Conservation (phyloP, 2,329 filamentous ascomycete genomes). For the Pseudofabraea citricarpa region DNA sequence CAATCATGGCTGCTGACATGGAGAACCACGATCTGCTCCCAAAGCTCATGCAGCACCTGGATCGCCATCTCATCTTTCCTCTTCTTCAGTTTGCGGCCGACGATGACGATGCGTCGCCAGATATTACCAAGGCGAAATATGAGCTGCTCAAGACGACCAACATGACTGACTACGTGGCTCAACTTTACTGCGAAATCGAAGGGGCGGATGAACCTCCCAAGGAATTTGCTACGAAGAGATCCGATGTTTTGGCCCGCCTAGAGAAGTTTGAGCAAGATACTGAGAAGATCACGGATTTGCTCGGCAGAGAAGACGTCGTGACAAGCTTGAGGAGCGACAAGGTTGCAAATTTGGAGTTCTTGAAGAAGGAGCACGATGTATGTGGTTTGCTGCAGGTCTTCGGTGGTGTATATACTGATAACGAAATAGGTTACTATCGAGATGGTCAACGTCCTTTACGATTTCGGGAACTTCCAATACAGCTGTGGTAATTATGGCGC, state of each 20-base stretch:
- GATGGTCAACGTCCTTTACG: slow-evolving; percentile 93
- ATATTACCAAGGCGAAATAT: slow-evolving; percentile 83
- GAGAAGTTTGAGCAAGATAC: slow-evolving; percentile 84
- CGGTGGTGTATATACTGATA: slow-evolving; percentile 9
- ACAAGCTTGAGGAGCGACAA: slow-evolving; percentile 92
- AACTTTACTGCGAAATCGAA: slow-evolving; percentile 86
- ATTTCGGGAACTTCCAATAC: slow-evolving; percentile 97
- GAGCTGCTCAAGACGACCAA: slow-evolving; percentile 94
- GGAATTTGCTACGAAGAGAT: slow-evolving; percentile 84
- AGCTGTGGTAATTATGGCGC: slow-evolving; percentile 91
- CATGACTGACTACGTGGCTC: slow-evolving; percentile 97
- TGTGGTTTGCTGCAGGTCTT: slow-evolving; percentile 27
- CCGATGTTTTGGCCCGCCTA: slow-evolving; percentile 79
- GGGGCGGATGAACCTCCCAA: slow-evolving; percentile 70
- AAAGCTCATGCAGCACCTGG: slow-evolving; percentile 85
- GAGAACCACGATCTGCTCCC: slow-evolving; percentile 59
- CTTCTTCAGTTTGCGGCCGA: slow-evolving; percentile 87
- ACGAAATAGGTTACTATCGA: slow-evolving; percentile 69
- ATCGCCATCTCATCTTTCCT: slow-evolving; percentile 94
- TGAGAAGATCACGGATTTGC: slow-evolving; percentile 78
- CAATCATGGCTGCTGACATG: slow-evolving; percentile 44
- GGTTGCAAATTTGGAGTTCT: slow-evolving; percentile 95
- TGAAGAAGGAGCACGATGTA: slow-evolving; percentile 94
- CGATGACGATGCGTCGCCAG: slow-evolving; percentile 68
- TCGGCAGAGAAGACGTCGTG: slow-evolving; percentile 86